Percentiles rank a stretch among this genome's conserved stretches.
These are phyloP conservation scores for Auxenochlorella pyrenoidosa DNA, from an alignment of 139 green algal genomes.

Conservation along the genomic window DNA sequence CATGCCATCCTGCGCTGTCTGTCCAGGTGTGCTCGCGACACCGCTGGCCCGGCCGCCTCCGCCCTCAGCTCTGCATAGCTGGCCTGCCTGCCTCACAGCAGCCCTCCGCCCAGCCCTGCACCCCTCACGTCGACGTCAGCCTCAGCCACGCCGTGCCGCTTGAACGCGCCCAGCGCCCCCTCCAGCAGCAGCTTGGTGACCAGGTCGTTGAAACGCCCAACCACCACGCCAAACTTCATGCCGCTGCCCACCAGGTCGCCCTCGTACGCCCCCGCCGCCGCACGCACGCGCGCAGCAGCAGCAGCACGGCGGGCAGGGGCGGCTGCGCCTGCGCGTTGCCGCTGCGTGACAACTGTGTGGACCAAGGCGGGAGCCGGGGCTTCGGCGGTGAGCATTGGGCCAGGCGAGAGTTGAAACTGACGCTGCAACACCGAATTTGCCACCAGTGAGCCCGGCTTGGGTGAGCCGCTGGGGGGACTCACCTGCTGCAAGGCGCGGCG, in stretches of 20 bases:
- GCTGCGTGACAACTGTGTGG: background rate
- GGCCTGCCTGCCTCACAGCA: background rate
- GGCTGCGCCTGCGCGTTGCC: slow-evolving; percentile 11
- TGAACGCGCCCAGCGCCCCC: slow-evolving; percentile 83
- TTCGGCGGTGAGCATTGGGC: background rate
- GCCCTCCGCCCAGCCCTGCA: background rate
- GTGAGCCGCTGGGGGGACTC: background rate
- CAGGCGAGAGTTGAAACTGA: background rate
- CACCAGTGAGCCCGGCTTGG: no score
- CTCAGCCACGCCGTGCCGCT: slow-evolving; percentile 67
- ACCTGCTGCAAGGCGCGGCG: slow-evolving; percentile 18
- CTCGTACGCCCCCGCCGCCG: slow-evolving; percentile 6
- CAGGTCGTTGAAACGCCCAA: slow-evolving; percentile 95
- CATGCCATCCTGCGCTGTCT: background rate
- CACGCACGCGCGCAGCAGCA: background rate
- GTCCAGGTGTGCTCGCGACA: no score
- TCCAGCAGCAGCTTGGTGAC: slow-evolving; percentile 94
- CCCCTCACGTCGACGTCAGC: slow-evolving; percentile 77
- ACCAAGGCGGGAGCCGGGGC: background rate
- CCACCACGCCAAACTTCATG: slow-evolving; percentile 79
- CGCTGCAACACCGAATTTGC: no score
- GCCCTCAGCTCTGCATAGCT: no score
- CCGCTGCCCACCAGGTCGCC: slow-evolving; percentile 49
- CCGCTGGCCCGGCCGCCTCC: no score
- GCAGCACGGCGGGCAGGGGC: background rate